A percentile compares a stretch with the other conserved stretches of the same genome.
phyloP scores from a whole-genome alignment of 306 rosid species.

The Phaseolus lunatus region DNA sequence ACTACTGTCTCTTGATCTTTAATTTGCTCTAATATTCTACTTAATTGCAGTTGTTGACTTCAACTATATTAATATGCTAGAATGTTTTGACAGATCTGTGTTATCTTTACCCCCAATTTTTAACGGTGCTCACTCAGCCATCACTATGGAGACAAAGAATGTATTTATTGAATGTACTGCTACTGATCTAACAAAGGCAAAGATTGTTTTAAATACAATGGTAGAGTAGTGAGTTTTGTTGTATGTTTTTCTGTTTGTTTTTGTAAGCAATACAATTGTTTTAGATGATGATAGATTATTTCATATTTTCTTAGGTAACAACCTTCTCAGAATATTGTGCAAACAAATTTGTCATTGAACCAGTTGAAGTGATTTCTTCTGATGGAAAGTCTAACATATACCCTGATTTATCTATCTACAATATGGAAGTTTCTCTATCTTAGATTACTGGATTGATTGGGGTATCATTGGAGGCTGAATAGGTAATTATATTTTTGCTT shows the following conservation, averaged over 20 bases:
- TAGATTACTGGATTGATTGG: constrained; percentile 75
- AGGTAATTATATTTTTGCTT: constrained; percentile 59
- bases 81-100: constrained; percentile 69
- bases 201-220: constrained; percentile 90
- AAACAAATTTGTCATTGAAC: constrained; percentile 82
- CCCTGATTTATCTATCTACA: constrained; percentile 86
- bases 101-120: constrained; percentile 94
- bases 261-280: constrained; percentile 30
- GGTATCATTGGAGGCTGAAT: constrained; percentile 73
- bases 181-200: constrained; percentile 95
- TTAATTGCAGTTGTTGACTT: constrained; percentile 17
- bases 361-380: constrained; percentile 81
- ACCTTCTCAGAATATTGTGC: constrained; percentile 75
- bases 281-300: constrained; percentile 39
- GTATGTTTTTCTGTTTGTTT: constrained; percentile 31
- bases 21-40: constrained; percentile 27
- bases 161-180: constrained; percentile 96
- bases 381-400: constrained; percentile 76
- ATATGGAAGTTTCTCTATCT: constrained; percentile 86
- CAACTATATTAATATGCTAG: constrained; percentile 33
- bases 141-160: constrained; percentile 83
- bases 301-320: constrained; percentile 66
- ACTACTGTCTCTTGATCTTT: background rate
- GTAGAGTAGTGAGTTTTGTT: constrained; percentile 50
- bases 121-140: constrained; percentile 94